A percentile compares a stretch with the other conserved stretches of the same genome.
These are phyloP conservation scores for Elaeagnus macrophylla DNA, from an alignment of 306 rosid genomes.

Conservation along the genomic window DNA sequence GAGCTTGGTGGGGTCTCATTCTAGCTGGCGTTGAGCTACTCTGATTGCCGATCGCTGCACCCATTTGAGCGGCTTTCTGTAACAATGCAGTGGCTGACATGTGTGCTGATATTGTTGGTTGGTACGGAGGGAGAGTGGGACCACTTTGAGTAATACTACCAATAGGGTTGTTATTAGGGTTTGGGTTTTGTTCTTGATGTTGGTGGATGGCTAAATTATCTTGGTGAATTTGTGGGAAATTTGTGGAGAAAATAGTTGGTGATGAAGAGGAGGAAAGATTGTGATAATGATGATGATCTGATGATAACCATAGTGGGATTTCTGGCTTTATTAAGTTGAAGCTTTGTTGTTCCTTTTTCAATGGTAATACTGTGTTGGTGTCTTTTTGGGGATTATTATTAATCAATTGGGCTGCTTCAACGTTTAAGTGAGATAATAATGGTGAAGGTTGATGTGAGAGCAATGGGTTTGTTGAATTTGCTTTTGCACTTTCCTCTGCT, in stretches of 20 bases:
- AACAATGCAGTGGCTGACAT: slow-evolving; percentile 97
- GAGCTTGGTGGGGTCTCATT: slow-evolving; percentile 47
- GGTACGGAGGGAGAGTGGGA: slow-evolving; percentile 43
- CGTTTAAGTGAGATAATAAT: slow-evolving; percentile 23
- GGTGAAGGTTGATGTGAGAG: slow-evolving; percentile 28
- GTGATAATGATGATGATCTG: too few species aligned
- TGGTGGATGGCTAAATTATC: slow-evolving; percentile 13
- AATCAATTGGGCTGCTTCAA: slow-evolving; percentile 27
- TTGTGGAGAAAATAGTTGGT: slow-evolving; percentile 33
- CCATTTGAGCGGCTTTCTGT: slow-evolving; percentile 95
- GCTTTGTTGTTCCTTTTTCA: slow-evolving; percentile 52
- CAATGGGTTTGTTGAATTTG: slow-evolving; percentile 31
- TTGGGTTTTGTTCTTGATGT: slow-evolving; percentile 1
- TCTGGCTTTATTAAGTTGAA: slow-evolving; percentile 32
- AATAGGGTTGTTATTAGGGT: slow-evolving; percentile 30
- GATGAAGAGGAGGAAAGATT: slow-evolving; percentile 16
- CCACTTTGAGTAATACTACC: slow-evolving; percentile 20
- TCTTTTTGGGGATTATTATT: slow-evolving; percentile 14
- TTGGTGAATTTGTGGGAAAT: too few species aligned
- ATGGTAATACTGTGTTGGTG: slow-evolving; percentile 21
- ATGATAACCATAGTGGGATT: slow-evolving; percentile 58
- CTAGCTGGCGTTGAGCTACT: slow-evolving; percentile 11
- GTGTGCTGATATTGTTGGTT: slow-evolving; percentile 50
- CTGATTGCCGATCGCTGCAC: slow-evolving; percentile 47
- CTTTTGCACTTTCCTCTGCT: slow-evolving; percentile 86